These are phyloP conservation scores for Hypericum perforatum DNA, from an alignment of 345 rosid genomes.

Conservation along the genomic window DNA sequence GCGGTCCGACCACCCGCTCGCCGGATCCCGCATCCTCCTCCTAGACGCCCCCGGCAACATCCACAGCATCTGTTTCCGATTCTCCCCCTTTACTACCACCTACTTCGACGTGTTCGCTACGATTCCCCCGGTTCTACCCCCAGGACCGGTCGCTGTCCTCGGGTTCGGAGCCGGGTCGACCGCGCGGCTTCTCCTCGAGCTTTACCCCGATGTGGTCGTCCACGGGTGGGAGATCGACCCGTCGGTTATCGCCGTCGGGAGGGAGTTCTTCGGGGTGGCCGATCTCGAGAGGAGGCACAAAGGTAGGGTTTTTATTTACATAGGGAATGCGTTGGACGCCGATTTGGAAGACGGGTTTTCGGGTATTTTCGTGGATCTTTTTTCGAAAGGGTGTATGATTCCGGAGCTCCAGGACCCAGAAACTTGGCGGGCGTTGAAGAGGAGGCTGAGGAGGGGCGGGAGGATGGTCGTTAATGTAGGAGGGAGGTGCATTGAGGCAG, in stretches of 20 bases:
- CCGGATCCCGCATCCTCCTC: slow-evolving; percentile 65
- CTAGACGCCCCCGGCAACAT: slow-evolving; percentile 82
- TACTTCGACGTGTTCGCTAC: slow-evolving; percentile 85
- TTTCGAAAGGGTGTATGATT: slow-evolving; percentile 56
- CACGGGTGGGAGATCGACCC: slow-evolving; percentile 96
- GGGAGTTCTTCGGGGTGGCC: slow-evolving; percentile 59
- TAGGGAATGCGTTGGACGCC: slow-evolving; percentile 57
- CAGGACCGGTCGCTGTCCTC: slow-evolving; percentile 68
- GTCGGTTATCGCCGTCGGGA: slow-evolving; percentile 63
- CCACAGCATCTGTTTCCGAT: slow-evolving; percentile 76
- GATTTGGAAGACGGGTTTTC: slow-evolving; percentile 47
- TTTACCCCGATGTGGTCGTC: slow-evolving; percentile 42
- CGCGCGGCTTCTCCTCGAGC: slow-evolving; percentile 53
- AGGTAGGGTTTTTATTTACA: slow-evolving; percentile 50
- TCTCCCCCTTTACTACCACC: slow-evolving; percentile 52
- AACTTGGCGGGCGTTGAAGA: slow-evolving; percentile 51
- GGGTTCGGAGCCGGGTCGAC: slow-evolving; percentile 86
- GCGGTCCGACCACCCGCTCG: slow-evolving; percentile 58
- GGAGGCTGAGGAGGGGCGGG: slow-evolving; percentile 55
- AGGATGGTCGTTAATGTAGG: slow-evolving; percentile 59
- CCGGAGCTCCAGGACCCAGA: slow-evolving; percentile 79
- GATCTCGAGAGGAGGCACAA: slow-evolving; percentile 52
- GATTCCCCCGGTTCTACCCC: slow-evolving; percentile 59
- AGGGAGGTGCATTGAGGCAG: slow-evolving; percentile 68
- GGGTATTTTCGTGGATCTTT: slow-evolving; percentile 57